These are phyloP conservation scores for Athelia psychrophila DNA, from an alignment of 1,284 basidiomycete genomes.

Conservation along the genomic window DNA sequence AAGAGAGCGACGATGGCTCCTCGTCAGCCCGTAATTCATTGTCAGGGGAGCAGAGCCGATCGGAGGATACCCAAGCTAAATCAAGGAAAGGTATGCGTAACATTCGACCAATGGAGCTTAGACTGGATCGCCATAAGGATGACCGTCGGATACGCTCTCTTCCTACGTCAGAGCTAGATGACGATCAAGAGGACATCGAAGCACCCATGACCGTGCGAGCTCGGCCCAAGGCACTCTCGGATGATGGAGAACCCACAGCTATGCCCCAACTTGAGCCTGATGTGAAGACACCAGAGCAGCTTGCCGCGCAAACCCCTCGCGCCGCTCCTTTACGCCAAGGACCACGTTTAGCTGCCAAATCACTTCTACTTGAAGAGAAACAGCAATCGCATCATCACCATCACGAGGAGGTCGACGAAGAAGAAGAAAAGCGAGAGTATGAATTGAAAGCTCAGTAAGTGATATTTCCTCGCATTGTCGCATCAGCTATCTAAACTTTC, in stretches of 20 bases:
- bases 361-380: constrained; percentile 14
- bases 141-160: constrained; percentile 4
- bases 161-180: neutral
- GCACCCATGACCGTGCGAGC: neutral
- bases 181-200: neutral
- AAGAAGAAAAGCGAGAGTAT: constrained; percentile 51
- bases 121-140: neutral
- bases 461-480: constrained; percentile 5
- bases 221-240: neutral
- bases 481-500: constrained; percentile 7
- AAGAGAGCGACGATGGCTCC: constrained; percentile 44
- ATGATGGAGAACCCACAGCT: constrained; percentile 1
- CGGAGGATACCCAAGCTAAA: constrained; percentile 23
- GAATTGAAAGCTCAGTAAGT: constrained; percentile 57
- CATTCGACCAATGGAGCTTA: neutral
- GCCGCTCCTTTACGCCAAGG: constrained; percentile 21
- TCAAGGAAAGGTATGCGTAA: neutral
- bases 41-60: constrained; percentile 40
- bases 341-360: constrained; percentile 19
- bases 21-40: constrained; percentile 45
- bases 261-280: neutral
- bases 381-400: constrained; percentile 27
- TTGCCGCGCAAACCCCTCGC: constrained; percentile 10
- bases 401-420: constrained; percentile 44
- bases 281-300: neutral